Conservation (phyloP, 768 basidiomycete species). For the Goffeauzyma gilvescens region DNA sequence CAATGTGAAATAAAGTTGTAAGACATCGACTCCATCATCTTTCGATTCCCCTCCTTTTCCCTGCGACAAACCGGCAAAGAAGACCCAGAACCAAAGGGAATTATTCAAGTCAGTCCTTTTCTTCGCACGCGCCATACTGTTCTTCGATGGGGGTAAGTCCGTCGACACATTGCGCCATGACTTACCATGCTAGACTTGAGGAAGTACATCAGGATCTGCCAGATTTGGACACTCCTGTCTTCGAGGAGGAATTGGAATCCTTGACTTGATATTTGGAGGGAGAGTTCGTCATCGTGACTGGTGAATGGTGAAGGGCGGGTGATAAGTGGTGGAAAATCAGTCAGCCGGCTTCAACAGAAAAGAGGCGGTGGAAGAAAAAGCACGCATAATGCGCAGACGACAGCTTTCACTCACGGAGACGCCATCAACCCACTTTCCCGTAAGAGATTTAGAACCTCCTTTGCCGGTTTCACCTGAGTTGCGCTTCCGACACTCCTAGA, state of each 20-base stretch:
- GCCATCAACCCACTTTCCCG: conserved; percentile 74
- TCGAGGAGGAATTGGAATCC: conserved; percentile 95
- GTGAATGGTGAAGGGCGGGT: conserved; percentile 3
- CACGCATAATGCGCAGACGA: background rate
- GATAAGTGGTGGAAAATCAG: conserved; percentile 36
- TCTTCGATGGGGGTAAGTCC: too few species aligned
- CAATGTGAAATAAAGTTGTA: conserved; percentile 89
- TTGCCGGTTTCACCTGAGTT: conserved; percentile 56
- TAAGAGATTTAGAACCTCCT: conserved; percentile 65
- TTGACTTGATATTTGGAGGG: conserved; percentile 52
- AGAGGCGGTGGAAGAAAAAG: conserved; percentile 3
- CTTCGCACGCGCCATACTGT: background rate
- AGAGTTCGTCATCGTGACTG: conserved; percentile 9
- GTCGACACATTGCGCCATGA: background rate
- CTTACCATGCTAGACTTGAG: conserved; percentile 63
- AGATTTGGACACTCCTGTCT: conserved; percentile 80
- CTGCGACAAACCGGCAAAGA: too few species aligned
- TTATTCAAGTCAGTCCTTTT: background rate
- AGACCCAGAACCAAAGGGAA: background rate
- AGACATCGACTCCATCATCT: conserved; percentile 82
- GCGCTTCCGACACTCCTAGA: conserved; percentile 46
- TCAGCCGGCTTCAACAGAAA: conserved; percentile 10
- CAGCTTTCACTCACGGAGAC: conserved; percentile 39
- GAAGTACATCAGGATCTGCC: conserved; percentile 84
- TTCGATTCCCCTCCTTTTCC: conserved; percentile 45